phyloP scores from a whole-genome alignment of 345 rosid species.

The Arabis hirsuta region DNA sequence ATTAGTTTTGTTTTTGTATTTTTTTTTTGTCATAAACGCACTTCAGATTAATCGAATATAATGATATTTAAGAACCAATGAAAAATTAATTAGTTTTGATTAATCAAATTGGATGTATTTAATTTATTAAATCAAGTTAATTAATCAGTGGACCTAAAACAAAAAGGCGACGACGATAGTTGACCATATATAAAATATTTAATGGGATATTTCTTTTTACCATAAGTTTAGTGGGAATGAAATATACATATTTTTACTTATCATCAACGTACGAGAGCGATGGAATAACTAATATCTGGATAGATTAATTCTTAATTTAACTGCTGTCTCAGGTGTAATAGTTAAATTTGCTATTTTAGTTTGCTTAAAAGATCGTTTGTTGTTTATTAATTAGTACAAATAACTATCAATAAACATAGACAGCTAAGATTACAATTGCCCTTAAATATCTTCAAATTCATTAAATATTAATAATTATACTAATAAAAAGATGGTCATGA shows the following conservation, averaged over 20 bases:
- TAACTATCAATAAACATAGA: neutral
- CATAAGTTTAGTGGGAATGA: slow-evolving; percentile 26
- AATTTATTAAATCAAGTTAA: neutral
- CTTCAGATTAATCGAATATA: too few relatives aligned
- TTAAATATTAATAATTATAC: neutral
- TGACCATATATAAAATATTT: slow-evolving; percentile 32
- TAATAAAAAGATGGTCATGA: neutral
- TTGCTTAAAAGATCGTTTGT: neutral
- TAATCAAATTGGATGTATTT: slow-evolving; percentile 25
- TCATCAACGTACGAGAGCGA: slow-evolving; percentile 33
- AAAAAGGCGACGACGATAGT: neutral
- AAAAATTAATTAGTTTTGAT: slow-evolving; percentile 20
- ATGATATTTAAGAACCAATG: too few relatives aligned
- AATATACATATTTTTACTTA: slow-evolving; percentile 24
- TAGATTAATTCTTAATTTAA: slow-evolving; percentile 24
- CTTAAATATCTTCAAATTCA: slow-evolving; percentile 10
- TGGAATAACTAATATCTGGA: slow-evolving; percentile 25
- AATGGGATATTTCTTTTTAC: slow-evolving; percentile 6
- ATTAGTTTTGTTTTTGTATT: neutral
- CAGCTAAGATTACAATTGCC: slow-evolving; percentile 22
- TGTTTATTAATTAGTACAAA: neutral
- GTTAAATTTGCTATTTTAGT: slow-evolving; percentile 9
- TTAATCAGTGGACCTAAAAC: slow-evolving; percentile 7
- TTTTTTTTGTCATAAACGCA: too few relatives aligned
- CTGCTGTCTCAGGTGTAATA: slow-evolving; percentile 7